Percentiles rank a stretch among this genome's conserved stretches.
phyloP scores from a whole-genome alignment of 176 grass and related monocot genomes.

The Lolium perenne region DNA sequence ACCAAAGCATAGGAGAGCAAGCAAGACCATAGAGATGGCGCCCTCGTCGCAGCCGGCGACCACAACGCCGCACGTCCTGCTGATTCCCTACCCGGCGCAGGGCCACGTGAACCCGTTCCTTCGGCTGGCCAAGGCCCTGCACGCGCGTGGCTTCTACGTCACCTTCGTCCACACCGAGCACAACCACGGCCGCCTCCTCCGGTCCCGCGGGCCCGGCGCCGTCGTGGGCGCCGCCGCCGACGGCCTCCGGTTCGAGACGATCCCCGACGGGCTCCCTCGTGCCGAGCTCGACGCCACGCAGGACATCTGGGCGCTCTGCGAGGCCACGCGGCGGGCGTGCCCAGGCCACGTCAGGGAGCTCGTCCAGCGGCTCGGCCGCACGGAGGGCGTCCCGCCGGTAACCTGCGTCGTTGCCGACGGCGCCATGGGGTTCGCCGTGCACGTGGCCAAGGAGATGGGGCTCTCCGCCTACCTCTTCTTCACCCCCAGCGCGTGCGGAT shows the following conservation, averaged over 20 bases:
- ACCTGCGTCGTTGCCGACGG: conserved; percentile 67
- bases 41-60: not conserved
- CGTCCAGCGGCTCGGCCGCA: conserved; percentile 31
- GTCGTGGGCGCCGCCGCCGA: conserved; percentile 19
- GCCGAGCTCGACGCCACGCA: conserved; percentile 57
- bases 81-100: conserved; percentile 73
- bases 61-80: conserved; percentile 46
- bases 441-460: conserved; percentile 67
- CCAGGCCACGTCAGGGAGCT: conserved; percentile 42
- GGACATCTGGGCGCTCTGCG: conserved; percentile 62
- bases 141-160: conserved; percentile 56
- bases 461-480: conserved; percentile 52
- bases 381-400: conserved; percentile 40
- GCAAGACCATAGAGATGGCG: not conserved
- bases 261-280: conserved; percentile 65
- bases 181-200: conserved; percentile 68
- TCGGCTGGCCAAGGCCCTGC: conserved; percentile 58
- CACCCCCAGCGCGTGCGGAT: conserved; percentile 63
- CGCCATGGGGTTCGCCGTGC: conserved; percentile 55
- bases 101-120: conserved; percentile 79
- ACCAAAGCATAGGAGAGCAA: not conserved
- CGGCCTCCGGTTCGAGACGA: conserved; percentile 57
- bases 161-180: conserved; percentile 76
- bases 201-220: conserved; percentile 34
- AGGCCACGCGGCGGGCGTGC: conserved; percentile 50